These are phyloP conservation scores for Macroventuria anomochaeta DNA, from an alignment of 2,329 filamentous ascomycete genomes.

Conservation along the genomic window DNA sequence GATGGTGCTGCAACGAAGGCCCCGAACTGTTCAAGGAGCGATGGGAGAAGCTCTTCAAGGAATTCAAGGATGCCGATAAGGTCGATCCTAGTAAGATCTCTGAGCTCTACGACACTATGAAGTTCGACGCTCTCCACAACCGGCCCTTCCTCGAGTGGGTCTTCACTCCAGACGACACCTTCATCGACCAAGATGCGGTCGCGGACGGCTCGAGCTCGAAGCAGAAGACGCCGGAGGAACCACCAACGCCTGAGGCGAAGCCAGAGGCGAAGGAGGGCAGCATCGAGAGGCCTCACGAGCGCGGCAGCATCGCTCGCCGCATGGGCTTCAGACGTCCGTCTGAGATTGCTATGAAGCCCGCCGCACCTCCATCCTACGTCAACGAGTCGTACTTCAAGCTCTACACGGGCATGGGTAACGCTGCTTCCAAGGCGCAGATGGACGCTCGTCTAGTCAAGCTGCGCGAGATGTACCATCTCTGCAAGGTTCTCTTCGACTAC, in stretches of 20 bases:
- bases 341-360: conserved; percentile 42
- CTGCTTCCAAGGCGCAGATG: conserved; percentile 72
- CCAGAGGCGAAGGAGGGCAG: conserved; percentile 45
- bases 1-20: conserved; percentile 97
- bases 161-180: conserved; percentile 82
- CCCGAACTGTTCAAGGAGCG: conserved; percentile 92
- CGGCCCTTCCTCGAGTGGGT: conserved; percentile 96
- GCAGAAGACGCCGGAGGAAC: conserved; percentile 34
- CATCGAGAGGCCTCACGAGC: conserved; percentile 48
- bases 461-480: conserved; percentile 88
- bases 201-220: conserved; percentile 47
- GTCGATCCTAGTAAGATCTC: conserved; percentile 99
- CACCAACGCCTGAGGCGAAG: conserved; percentile 28
- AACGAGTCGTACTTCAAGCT: conserved; percentile 84
- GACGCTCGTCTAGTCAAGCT: conserved; percentile 87
- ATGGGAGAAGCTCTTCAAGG: conserved; percentile 97
- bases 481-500: conserved; percentile 96
- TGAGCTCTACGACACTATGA: conserved; percentile 99
- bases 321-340: conserved; percentile 62
- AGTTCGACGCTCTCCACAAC: conserved; percentile 97
- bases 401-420: conserved; percentile 72
- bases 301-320: conserved; percentile 52
- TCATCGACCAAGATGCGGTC: conserved; percentile 69
- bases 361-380: conserved; percentile 40
- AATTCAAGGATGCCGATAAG: conserved; percentile 97